A percentile compares a stretch with the other conserved stretches of the same genome.
Evolutionary conservation across 768 basidiomycete genomes (phyloP).

Genomic region (Termitomyces sp.): DNA sequence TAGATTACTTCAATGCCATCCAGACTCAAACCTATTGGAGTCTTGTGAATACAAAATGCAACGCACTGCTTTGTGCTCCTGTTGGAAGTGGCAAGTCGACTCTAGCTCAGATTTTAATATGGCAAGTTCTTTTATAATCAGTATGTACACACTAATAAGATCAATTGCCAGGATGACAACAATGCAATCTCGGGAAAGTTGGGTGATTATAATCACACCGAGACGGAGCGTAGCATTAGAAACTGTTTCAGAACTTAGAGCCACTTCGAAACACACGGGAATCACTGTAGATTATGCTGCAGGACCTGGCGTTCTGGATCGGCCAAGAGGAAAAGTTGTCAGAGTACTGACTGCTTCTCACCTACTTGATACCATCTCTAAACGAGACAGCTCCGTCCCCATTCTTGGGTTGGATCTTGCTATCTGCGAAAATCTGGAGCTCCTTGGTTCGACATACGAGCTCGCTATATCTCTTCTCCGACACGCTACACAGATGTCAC

Average conservation of each 20-base stretch:
- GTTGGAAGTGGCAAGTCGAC: conserved; percentile 79
- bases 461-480: conserved; percentile 73
- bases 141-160: neutral
- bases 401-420: conserved; percentile 55
- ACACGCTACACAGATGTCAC: conserved; percentile 54
- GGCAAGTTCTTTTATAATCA: conserved; percentile 46
- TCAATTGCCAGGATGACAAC: conserved; percentile 50
- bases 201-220: conserved; percentile 64
- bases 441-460: conserved; percentile 79
- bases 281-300: conserved; percentile 36
- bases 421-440: conserved; percentile 82
- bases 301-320: conserved; percentile 31
- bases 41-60: conserved; percentile 58
- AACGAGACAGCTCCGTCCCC: conserved; percentile 22
- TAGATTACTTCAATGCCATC: conserved; percentile 71
- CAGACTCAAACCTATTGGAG: conserved; percentile 93
- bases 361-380: conserved; percentile 42
- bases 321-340: conserved; percentile 40
- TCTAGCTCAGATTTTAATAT: conserved; percentile 64
- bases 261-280: conserved; percentile 30
- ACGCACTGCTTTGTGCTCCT: conserved; percentile 76
- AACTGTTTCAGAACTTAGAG: conserved; percentile 48
- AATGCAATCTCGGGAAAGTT: conserved; percentile 36
- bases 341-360: conserved; percentile 54
- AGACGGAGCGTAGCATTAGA: conserved; percentile 54